A percentile compares a stretch with the other conserved stretches of the same genome.
Conservation (phyloP, 1,284 basidiomycete species). For the Cutaneotrichosporon spelunceum region DNA sequence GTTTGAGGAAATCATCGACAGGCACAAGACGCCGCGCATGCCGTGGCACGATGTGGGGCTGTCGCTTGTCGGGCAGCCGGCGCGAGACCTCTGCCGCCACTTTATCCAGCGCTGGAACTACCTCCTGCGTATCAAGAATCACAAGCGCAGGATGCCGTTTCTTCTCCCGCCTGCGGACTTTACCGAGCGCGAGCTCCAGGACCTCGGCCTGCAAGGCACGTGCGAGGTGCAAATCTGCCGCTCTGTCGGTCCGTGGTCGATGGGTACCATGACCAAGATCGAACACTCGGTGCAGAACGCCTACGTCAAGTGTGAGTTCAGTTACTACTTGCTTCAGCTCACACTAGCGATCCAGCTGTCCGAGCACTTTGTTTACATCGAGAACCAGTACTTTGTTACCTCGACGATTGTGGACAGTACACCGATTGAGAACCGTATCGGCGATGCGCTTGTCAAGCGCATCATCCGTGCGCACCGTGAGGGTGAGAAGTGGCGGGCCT, state of each 20-base stretch:
- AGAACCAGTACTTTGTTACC: constrained; percentile 99
- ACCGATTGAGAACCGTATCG: constrained; percentile 87
- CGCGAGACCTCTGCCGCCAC: constrained; percentile 89
- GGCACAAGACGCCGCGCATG: constrained; percentile 85
- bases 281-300: constrained; percentile 96
- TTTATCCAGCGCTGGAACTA: constrained; percentile 95
- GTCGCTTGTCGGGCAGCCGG: constrained; percentile 94
- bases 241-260: constrained; percentile 91
- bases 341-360: constrained; percentile 85
- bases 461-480: constrained; percentile 86
- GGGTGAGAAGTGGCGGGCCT: constrained; percentile 80
- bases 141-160: constrained; percentile 88
- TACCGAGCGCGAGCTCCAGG: constrained; percentile 71
- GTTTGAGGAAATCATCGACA: constrained; percentile 90
- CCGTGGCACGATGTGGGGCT: constrained; percentile 98
- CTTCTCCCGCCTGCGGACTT: constrained; percentile 92
- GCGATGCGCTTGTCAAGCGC: constrained; percentile 86
- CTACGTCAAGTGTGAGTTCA: constrained; percentile 72
- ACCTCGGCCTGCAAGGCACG: constrained; percentile 84
- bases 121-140: constrained; percentile 90
- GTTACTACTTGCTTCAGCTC: neutral
- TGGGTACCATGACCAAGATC: constrained; percentile 79
- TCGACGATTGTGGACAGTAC: constrained; percentile 85
- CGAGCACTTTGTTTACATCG: constrained; percentile 63
- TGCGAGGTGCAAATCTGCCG: constrained; percentile 97